Evolutionary conservation across 148 eudicot genomes (phyloP), one percentile per base, ranked within the genome.

Genomic region (Heliamphora exappendiculata): DNA sequence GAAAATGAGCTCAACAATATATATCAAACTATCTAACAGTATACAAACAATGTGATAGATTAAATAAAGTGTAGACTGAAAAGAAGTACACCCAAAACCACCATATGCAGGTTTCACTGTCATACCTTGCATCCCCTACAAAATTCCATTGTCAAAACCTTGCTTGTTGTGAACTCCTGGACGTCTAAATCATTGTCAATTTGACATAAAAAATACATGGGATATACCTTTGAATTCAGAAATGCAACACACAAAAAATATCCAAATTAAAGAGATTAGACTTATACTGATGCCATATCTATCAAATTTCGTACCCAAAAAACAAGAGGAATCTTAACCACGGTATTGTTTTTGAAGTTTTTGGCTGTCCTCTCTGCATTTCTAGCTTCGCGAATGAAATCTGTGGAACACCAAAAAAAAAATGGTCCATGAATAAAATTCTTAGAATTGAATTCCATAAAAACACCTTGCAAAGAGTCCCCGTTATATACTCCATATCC

Each of bases 71-170:
- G 16, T 60, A 24, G 50, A 26, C 6, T 29, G 3, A 22, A 10
- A 28, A 24, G 10, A 59, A 36, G 34, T 47, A 59, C 39, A 72
- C n/a, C 17, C 22, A 3, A 42, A 22, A 9, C 29, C 67, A 75
- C 26, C n/a, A 10, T 17, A 59, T 33, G 73, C 59, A 45, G 36
- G 70, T 14, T 63, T 24, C 45, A 69, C 39, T 73, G 28, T 37
- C 71, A 33, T 82, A 93, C 98, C 98, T 88, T 94, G 79, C 81
- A 79, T 57, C 98, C 98, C 59, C 81, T 76, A 75, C 93, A 94
- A 66, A 88, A 90, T 69, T 94, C 77, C 98, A 94, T 94, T 8
- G 97, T 94, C 90, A 94, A 85, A 55, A 92, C 92, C 84, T 89
- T 85, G 80, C 76, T 84, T 12, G 82, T 92, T 37, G 97, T 94